Conservation (phyloP, 208 protist genomes). For the Blastocrithidia nonstop region DNA sequence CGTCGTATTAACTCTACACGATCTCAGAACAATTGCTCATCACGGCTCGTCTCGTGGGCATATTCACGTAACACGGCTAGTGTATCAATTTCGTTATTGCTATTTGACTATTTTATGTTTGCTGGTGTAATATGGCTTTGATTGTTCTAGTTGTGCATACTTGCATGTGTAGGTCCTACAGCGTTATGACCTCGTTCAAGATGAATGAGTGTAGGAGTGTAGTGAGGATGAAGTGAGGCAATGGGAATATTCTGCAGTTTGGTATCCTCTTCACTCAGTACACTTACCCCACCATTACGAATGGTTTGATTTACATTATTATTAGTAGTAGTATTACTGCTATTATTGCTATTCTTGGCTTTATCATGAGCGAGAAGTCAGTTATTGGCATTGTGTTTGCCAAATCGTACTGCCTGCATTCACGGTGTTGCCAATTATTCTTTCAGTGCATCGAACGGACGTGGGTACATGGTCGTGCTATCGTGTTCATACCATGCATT, state of each 20-base stretch:
- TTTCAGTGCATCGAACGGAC: slow-evolving; percentile 32
- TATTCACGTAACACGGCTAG: slow-evolving; percentile 33
- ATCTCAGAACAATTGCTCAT: slow-evolving; percentile 78
- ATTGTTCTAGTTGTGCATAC: neutral
- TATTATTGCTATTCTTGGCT: neutral
- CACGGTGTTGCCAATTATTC: slow-evolving; percentile 45
- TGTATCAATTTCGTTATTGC: slow-evolving; percentile 18
- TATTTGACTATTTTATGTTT: slow-evolving; percentile 3
- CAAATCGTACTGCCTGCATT: slow-evolving; percentile 68
- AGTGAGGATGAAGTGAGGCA: slow-evolving; percentile 50
- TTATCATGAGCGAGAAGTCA: neutral
- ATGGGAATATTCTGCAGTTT: slow-evolving; percentile 39
- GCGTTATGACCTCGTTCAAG: slow-evolving; percentile 16
- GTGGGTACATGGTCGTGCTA: slow-evolving; percentile 40
- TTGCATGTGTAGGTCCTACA: neutral
- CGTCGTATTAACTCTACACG: slow-evolving; percentile 74
- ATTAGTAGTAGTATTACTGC: neutral
- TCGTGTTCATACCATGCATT: slow-evolving; percentile 73
- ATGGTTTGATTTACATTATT: neutral
- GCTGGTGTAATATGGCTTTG: too few relatives aligned
- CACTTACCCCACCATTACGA: slow-evolving; percentile 6
- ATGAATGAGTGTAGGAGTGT: slow-evolving; percentile 44
- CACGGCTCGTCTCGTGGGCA: slow-evolving; percentile 48
- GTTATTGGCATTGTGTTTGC: slow-evolving; percentile 12
- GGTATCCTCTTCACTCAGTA: slow-evolving; percentile 25